Evolutionary conservation across 2,329 filamentous ascomycete species (phyloP).

Genomic region (Ambrosiella xylebori): DNA sequence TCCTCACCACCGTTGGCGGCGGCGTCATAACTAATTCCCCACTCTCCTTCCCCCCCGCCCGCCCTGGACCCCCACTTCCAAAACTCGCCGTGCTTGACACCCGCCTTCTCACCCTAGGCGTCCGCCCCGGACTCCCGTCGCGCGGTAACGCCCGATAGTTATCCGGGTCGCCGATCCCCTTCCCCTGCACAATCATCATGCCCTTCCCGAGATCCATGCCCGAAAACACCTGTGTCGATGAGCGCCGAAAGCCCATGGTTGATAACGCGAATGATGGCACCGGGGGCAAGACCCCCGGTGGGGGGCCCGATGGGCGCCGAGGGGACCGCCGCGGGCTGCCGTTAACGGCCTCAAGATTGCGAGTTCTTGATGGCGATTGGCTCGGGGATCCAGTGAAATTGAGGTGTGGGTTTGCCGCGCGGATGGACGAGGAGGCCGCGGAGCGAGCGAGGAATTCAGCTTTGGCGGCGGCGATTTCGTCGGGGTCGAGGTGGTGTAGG

Average conservation of each 20-base stretch:
- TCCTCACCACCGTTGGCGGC: not conserved
- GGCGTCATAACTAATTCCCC: not conserved
- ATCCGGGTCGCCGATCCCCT: not conserved
- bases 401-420: conserved; percentile 7
- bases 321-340: not conserved
- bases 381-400: not conserved
- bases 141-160: not conserved
- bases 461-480: not conserved
- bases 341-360: not conserved
- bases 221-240: not conserved
- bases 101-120: not conserved
- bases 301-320: not conserved
- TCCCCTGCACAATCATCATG: not conserved
- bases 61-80: not conserved
- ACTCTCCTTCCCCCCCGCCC: not conserved
- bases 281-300: too few relatives aligned
- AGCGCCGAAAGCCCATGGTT: too few relatives aligned
- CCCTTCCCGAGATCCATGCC: not conserved
- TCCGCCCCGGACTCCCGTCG: not conserved
- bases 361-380: not conserved
- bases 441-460: conserved; percentile 2
- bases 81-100: not conserved
- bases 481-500: not conserved
- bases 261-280: too few relatives aligned
- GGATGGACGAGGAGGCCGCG: conserved; percentile 3